Base-by-base conservation (phyloP, 306 rosid species). In the Cicer chorassanicum region DNA sequence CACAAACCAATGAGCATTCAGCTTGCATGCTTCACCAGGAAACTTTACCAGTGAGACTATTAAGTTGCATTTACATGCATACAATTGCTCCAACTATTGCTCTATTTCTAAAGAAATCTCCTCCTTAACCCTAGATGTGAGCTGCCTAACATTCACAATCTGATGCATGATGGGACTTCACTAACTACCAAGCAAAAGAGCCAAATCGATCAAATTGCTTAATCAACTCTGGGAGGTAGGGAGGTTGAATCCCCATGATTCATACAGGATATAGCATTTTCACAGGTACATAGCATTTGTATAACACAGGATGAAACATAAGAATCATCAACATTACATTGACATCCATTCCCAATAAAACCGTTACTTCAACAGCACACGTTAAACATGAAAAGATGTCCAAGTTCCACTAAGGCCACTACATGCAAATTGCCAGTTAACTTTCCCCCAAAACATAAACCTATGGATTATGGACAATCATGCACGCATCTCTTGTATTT, bases 291-390 rank as follows among this genome's bases (percentile, higher is more conserved):
- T 56, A 40, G 76, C 55, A 64, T 51, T 40, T 15, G 61, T 43
- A 55, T 53, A 60, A 21, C 44, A 61, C 19, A 55, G 48, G 36
- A 29, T 12, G 77, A 53, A 75, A 60, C 54, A 61, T 18, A 16
- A 29, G 16, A 81, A 81, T 19, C 73, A 43, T 61, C 36, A 74
- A 9, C 65, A 44, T 41, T 61, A 51, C 73, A 63, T 70, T 62
- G 54, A 56, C 46, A 67, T 24, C 29, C 24, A 13, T 48, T 48
- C 65, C 64, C 9, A 1, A 57, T 21, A 61, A 53, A 65, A 65
- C 40, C 67, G 29, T 15, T 64, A 36, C 73, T 72, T 62, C 60
- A 78, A 70, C 42, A 65, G 78, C 36, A 43, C 15, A 41, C 40
- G 48, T 70, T 42, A 34, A 29, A 53, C 76, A 63, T 14, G 11